These are phyloP conservation scores for Paraphaeosphaeria sporulosa DNA, from an alignment of 2,329 filamentous ascomycete species.

Conservation along the genomic window DNA sequence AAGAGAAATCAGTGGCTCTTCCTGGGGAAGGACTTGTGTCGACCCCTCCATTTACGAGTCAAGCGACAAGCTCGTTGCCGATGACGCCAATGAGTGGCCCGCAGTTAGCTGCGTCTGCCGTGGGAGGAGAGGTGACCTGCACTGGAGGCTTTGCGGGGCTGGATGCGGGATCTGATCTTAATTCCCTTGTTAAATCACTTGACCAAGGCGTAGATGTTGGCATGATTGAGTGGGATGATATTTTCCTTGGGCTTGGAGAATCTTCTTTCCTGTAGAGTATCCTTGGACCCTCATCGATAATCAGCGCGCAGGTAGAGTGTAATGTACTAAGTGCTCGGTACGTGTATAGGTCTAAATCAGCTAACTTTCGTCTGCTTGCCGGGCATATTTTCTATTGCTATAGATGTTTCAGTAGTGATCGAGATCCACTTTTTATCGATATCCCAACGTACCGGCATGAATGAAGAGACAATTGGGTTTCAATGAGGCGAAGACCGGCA, in stretches of 20 bases:
- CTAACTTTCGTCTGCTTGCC: too few species aligned
- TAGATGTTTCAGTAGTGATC: too few species aligned
- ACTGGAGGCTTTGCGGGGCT: not conserved
- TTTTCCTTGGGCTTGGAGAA: conserved; percentile 16
- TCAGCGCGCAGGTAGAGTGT: not conserved
- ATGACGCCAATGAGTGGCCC: not conserved
- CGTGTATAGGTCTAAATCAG: too few species aligned
- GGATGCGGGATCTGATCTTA: conserved; percentile 14
- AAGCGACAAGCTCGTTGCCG: not conserved
- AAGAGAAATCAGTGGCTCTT: not conserved
- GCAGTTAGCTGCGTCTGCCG: not conserved
- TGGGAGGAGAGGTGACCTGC: conserved; percentile 1
- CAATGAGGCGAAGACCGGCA: too few species aligned
- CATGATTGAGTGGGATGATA: conserved; percentile 24
- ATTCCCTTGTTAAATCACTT: conserved; percentile 17
- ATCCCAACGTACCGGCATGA: too few species aligned
- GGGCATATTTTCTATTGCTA: too few species aligned
- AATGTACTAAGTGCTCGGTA: too few species aligned
- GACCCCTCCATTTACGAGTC: not conserved
- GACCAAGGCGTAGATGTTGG: conserved; percentile 20
- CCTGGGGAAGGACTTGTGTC: not conserved
- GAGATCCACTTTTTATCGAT: too few species aligned
- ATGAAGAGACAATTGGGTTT: too few species aligned
- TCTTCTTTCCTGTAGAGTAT: conserved; percentile 5
- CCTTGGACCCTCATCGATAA: not conserved